A percentile compares a stretch with the other conserved stretches of the same genome.
phyloP scores from a whole-genome alignment of 1,284 basidiomycete genomes.

The Lignosus rhinocerotis region DNA sequence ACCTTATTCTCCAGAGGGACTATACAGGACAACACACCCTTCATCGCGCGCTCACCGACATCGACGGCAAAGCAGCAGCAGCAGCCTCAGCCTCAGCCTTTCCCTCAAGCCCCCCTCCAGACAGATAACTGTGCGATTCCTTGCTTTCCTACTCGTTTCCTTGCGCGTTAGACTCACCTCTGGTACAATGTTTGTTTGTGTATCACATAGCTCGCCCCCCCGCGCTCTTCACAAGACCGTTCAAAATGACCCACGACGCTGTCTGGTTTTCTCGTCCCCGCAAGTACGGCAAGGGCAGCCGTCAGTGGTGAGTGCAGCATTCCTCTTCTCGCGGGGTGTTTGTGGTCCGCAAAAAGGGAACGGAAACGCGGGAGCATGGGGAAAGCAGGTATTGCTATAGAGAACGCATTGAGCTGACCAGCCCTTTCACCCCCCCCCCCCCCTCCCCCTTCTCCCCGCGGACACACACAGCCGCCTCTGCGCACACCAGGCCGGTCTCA shows the following conservation, averaged over 20 bases:
- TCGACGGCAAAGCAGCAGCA: constrained; percentile 15
- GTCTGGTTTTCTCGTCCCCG: constrained; percentile 93
- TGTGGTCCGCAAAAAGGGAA: no score
- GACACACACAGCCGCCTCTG: constrained; percentile 77
- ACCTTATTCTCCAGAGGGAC: constrained; percentile 18
- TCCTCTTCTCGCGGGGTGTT: background rate
- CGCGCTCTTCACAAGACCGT: constrained; percentile 26
- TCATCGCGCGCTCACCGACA: constrained; percentile 20
- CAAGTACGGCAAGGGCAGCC: constrained; percentile 93
- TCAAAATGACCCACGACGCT: constrained; percentile 87
- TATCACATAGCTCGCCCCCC: constrained; percentile 3
- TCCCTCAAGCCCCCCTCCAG: no score
- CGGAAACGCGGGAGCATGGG: no score
- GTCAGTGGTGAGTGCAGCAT: constrained; percentile 76
- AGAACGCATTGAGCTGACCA: constrained; percentile 5
- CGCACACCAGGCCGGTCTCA: constrained; percentile 94
- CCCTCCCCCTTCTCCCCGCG: no score
- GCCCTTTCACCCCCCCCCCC: background rate
- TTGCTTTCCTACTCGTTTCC: background rate
- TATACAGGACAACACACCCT: constrained; percentile 26
- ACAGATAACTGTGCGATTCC: no score
- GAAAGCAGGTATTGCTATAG: background rate
- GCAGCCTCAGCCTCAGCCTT: constrained; percentile 12
- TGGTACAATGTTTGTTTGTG: background rate
- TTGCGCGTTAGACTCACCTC: background rate